Evolutionary conservation across 2,329 filamentous ascomycete species (phyloP).

Genomic region (Graphilbum sp.): DNA sequence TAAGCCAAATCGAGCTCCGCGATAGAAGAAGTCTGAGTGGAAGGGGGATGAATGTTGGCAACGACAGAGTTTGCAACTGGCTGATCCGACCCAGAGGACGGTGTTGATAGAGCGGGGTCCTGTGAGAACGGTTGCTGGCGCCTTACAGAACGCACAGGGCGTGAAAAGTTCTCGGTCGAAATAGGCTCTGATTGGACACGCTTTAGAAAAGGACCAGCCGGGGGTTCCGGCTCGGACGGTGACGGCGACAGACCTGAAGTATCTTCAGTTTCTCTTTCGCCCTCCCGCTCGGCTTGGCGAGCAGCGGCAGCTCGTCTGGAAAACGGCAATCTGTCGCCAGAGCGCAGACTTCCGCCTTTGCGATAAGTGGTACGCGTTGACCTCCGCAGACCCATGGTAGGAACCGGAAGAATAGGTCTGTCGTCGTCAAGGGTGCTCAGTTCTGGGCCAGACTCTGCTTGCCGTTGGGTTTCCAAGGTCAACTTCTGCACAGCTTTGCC

Average conservation of each 20-base stretch:
- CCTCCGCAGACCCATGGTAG: slow-evolving; percentile 62
- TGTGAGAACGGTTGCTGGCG: background rate
- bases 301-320: slow-evolving; percentile 53
- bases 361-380: slow-evolving; percentile 88
- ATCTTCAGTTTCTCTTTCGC: slow-evolving; percentile 24
- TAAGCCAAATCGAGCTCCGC: too few relatives aligned
- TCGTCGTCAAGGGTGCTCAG: slow-evolving; percentile 40
- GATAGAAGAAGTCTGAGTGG: background rate
- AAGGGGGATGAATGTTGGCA: background rate
- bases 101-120: slow-evolving; percentile 12
- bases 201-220: slow-evolving; percentile 32
- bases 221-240: slow-evolving; percentile 24
- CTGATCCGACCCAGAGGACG: too few relatives aligned
- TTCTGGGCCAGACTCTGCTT: slow-evolving; percentile 23
- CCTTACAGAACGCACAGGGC: background rate
- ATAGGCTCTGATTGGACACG: slow-evolving; percentile 57
- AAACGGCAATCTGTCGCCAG: slow-evolving; percentile 58
- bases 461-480: slow-evolving; percentile 35
- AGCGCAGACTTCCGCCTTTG: slow-evolving; percentile 67
- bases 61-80: background rate
- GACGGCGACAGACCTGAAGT: background rate
- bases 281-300: slow-evolving; percentile 48
- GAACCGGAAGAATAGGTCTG: slow-evolving; percentile 69
- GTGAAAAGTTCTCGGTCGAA: slow-evolving; percentile 21
- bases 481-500: slow-evolving; percentile 54